Conservation (phyloP, 305 asterid genomes). For the Withania somnifera region DNA sequence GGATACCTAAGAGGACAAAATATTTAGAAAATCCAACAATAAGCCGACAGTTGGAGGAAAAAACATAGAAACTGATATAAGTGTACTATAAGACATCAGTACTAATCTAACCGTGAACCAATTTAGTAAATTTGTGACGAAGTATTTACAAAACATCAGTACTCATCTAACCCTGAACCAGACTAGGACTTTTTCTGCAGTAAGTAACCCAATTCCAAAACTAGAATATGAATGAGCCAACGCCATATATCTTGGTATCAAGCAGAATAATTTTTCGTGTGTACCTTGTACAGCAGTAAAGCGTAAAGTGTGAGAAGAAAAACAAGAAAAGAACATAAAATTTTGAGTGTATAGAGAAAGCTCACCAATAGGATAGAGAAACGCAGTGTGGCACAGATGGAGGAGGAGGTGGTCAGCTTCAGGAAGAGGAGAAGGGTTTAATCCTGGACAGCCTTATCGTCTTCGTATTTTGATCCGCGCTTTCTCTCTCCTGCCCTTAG, state of each 20-base stretch:
- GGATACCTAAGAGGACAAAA: slow-evolving; percentile 17
- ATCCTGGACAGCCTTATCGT: too few species aligned
- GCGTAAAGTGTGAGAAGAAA: background rate
- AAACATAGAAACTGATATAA: background rate
- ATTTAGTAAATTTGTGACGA: background rate
- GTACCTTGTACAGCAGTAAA: too few species aligned
- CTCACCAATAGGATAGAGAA: background rate
- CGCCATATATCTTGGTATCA: background rate
- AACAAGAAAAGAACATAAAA: background rate
- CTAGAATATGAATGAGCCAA: background rate
- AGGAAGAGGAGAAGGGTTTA: too few species aligned
- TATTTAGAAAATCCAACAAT: too few species aligned
- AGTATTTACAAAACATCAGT: background rate
- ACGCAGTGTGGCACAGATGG: too few species aligned
- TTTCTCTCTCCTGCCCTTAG: too few species aligned
- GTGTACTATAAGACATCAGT: background rate
- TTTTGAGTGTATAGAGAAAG: background rate
- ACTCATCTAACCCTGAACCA: too few species aligned
- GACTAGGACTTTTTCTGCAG: background rate
- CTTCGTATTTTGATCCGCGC: too few species aligned
- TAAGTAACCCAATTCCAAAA: background rate
- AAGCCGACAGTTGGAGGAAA: background rate
- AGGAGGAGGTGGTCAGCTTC: too few species aligned
- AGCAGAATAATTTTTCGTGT: background rate
- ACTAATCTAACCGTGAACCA: background rate